Percentiles rank a stretch among this genome's conserved stretches.
These are phyloP conservation scores for Sporisorium exsertum DNA, from an alignment of 1,284 basidiomycete species.

Conservation along the genomic window DNA sequence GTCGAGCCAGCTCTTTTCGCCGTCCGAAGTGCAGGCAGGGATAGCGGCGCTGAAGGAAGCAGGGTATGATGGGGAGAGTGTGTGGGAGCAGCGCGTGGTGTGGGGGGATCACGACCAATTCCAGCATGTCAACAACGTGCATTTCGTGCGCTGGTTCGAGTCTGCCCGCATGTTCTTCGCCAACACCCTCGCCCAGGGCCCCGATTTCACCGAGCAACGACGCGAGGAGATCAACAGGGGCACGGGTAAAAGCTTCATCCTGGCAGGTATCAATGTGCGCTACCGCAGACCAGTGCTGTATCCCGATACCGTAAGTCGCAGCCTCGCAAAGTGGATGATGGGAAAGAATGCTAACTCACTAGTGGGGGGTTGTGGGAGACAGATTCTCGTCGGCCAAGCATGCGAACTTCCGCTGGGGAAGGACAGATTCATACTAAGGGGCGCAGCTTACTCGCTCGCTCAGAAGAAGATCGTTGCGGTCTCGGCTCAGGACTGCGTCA, in stretches of 20 bases:
- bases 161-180: constrained; percentile 54
- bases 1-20: constrained; percentile 15
- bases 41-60: constrained; percentile 7
- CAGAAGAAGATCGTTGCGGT: constrained; percentile 55
- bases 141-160: constrained; percentile 64
- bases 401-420: constrained; percentile 42
- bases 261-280: constrained; percentile 57
- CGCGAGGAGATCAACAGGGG: constrained; percentile 46
- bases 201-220: constrained; percentile 17
- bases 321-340: too few species aligned
- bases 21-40: constrained; percentile 6
- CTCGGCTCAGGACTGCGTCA: constrained; percentile 52
- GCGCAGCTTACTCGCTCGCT: constrained; percentile 44
- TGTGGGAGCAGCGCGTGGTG: constrained; percentile 51
- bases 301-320: constrained; percentile 51
- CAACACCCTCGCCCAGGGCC: neutral
- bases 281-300: constrained; percentile 59
- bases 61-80: constrained; percentile 22
- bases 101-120: constrained; percentile 63
- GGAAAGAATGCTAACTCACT: too few species aligned
- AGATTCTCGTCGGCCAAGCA: constrained; percentile 55
- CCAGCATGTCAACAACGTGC: constrained; percentile 64
- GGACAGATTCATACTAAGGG: constrained; percentile 50
- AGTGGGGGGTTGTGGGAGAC: neutral
- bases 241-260: constrained; percentile 54